These are phyloP conservation scores for Neurospora sp. DNA, from an alignment of 495 filamentous ascomycete species.

Conservation along the genomic window DNA sequence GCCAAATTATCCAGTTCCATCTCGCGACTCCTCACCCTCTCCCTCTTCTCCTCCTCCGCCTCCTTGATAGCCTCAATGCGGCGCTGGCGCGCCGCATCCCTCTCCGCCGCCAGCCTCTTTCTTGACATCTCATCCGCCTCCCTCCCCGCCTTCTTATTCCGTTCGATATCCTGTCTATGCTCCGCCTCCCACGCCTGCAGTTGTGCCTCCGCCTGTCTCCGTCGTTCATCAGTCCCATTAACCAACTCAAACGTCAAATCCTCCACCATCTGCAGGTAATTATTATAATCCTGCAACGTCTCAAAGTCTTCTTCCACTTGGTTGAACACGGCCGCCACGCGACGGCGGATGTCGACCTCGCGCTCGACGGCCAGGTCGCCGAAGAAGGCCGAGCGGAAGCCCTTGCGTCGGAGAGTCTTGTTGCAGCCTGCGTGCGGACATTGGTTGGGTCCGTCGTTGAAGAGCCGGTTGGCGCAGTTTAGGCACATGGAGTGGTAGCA, in stretches of 20 bases:
- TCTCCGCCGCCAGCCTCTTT: constrained; percentile 28
- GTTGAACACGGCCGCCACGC: constrained; percentile 79
- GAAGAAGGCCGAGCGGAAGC: constrained; percentile 83
- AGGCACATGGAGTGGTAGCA: constrained; percentile 99
- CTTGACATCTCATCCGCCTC: constrained; percentile 42
- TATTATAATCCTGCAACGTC: constrained; percentile 69
- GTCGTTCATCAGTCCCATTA: constrained; percentile 53
- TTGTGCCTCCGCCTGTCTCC: constrained; percentile 51
- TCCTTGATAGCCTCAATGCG: constrained; percentile 50
- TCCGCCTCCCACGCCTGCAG: constrained; percentile 60
- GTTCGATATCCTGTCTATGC: constrained; percentile 58
- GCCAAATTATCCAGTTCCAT: constrained; percentile 42
- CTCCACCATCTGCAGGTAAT: constrained; percentile 92
- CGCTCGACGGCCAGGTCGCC: constrained; percentile 82
- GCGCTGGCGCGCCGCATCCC: constrained; percentile 47
- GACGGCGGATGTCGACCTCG: constrained; percentile 82
- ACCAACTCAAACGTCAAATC: constrained; percentile 83
- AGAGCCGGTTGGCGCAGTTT: constrained; percentile 88
- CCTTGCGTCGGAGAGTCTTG: constrained; percentile 70
- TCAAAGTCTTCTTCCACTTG: constrained; percentile 84
- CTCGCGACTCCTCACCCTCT: constrained; percentile 36
- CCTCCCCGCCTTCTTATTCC: constrained; percentile 53
- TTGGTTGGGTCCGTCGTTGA: constrained; percentile 77
- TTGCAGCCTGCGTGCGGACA: constrained; percentile 84
- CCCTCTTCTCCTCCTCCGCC: constrained; percentile 43